Percentiles rank a stretch among this genome's conserved stretches.
phyloP scores from a whole-genome alignment of 2,329 filamentous ascomycete genomes.

The Aspergillus calidoustus region DNA sequence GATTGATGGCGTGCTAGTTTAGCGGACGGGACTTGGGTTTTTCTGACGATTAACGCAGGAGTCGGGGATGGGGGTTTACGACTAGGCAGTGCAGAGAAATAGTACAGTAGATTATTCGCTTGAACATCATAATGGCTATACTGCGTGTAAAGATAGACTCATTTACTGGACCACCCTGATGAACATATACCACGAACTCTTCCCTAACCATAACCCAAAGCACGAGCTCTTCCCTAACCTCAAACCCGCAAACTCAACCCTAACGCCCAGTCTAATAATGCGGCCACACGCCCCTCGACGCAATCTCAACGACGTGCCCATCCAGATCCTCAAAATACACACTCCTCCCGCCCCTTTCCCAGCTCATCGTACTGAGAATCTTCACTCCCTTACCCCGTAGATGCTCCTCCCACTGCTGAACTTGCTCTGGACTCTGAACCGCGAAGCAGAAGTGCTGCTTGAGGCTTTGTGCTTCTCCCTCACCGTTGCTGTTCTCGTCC shows the following conservation, averaged over 20 bases:
- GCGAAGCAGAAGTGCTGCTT: constrained; percentile 7
- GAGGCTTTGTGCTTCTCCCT: not conserved
- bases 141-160: too few species aligned
- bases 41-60: too few species aligned
- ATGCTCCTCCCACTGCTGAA: not conserved
- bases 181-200: too few species aligned
- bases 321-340: constrained; percentile 10
- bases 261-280: not conserved
- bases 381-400: not conserved
- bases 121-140: too few species aligned
- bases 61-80: too few species aligned
- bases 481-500: not conserved
- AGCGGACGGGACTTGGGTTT: too few species aligned
- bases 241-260: too few species aligned
- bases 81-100: too few species aligned
- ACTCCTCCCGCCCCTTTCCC: constrained; percentile 5
- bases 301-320: constrained; percentile 8
- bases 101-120: too few species aligned
- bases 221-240: too few species aligned
- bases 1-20: not conserved
- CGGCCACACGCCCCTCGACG: constrained; percentile 8
- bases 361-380: not conserved
- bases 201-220: too few species aligned
- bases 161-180: too few species aligned
- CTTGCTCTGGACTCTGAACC: not conserved